phyloP scores from a whole-genome alignment of 805 yeast species.

The Blastobotrys parvus region DNA sequence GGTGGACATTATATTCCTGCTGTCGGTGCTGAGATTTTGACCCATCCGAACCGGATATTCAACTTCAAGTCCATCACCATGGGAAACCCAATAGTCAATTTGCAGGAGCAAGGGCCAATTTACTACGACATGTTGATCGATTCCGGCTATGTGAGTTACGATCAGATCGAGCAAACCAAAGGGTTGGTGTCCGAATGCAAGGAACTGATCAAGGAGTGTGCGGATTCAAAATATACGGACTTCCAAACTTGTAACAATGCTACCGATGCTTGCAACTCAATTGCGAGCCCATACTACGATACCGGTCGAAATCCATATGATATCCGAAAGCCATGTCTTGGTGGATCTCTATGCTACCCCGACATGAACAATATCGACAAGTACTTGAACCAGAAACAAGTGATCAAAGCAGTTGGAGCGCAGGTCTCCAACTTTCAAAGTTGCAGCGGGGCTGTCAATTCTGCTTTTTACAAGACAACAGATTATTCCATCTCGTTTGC shows the following conservation, averaged over 20 bases:
- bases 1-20: slow-evolving; percentile 95
- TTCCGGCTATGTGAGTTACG: not conserved
- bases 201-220: slow-evolving; percentile 67
- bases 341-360: slow-evolving; percentile 60
- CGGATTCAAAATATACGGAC: slow-evolving; percentile 63
- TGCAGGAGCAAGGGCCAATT: not conserved
- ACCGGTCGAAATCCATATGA: slow-evolving; percentile 92
- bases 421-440: slow-evolving; percentile 73
- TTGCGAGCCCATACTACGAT: slow-evolving; percentile 66
- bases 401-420: slow-evolving; percentile 78
- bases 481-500: slow-evolving; percentile 92
- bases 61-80: slow-evolving; percentile 1
- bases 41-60: slow-evolving; percentile 35
- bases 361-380: slow-evolving; percentile 66
- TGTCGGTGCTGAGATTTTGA: slow-evolving; percentile 49
- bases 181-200: slow-evolving; percentile 38
- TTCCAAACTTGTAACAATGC: slow-evolving; percentile 88
- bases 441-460: slow-evolving; percentile 76
- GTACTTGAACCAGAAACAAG: slow-evolving; percentile 69
- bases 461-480: slow-evolving; percentile 76
- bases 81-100: not conserved
- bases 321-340: slow-evolving; percentile 67
- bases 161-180: not conserved
- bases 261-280: slow-evolving; percentile 79
- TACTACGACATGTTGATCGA: not conserved